Conservation (phyloP, 192 early-diverging fungal species). For the Coemansia nantahalensis region DNA sequence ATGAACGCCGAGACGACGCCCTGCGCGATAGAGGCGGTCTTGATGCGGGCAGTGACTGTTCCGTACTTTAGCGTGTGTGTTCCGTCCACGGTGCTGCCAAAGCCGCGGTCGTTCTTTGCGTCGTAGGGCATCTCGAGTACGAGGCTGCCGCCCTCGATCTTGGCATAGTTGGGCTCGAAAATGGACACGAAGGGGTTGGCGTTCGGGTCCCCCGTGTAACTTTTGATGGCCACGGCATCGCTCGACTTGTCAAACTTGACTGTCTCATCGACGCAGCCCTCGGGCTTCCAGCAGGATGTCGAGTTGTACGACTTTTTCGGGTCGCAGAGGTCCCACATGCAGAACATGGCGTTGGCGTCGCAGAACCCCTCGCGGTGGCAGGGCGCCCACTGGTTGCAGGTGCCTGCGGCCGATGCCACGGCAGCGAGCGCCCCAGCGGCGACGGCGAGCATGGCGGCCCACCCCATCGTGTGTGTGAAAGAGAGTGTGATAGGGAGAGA, state of each 20-base stretch:
- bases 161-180: conserved; percentile 43
- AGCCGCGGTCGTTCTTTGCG: conserved; percentile 50
- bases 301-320: conserved; percentile 32
- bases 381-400: conserved; percentile 23
- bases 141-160: conserved; percentile 31
- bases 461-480: conserved; percentile 9
- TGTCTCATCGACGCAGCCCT: conserved; percentile 33
- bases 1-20: conserved; percentile 63
- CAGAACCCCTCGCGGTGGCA: conserved; percentile 53
- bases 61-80: conserved; percentile 58
- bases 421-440: conserved; percentile 16
- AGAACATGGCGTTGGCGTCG: conserved; percentile 40
- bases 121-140: conserved; percentile 42
- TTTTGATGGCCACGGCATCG: conserved; percentile 20
- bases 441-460: conserved; percentile 9
- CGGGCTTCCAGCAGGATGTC: conserved; percentile 46
- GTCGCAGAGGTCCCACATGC: conserved; percentile 48
- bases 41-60: conserved; percentile 60
- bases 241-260: conserved; percentile 28
- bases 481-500: too few relatives aligned
- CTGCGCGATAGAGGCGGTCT: conserved; percentile 52
- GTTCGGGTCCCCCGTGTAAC: conserved; percentile 33
- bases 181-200: conserved; percentile 46
- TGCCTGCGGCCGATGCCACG: conserved; percentile 13
- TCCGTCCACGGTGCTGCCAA: conserved; percentile 53